phyloP scores from a whole-genome alignment of 1,284 basidiomycete species.

The Macrocystidia cucumis region DNA sequence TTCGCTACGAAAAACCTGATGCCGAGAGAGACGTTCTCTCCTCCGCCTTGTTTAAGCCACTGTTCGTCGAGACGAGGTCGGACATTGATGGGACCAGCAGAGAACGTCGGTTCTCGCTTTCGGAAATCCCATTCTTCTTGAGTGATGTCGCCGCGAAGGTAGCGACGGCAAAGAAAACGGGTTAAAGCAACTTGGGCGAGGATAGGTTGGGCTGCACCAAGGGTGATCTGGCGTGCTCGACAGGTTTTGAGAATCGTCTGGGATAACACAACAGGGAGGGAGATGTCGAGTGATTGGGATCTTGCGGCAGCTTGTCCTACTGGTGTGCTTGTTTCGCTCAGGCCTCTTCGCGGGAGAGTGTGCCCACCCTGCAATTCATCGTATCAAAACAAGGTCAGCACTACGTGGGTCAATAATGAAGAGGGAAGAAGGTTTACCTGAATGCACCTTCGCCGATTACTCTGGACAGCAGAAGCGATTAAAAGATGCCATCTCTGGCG shows the following conservation, averaged over 20 bases:
- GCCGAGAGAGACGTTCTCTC: constrained; percentile 31
- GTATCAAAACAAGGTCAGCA: too few relatives aligned
- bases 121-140: constrained; percentile 47
- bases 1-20: constrained; percentile 36
- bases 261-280: constrained; percentile 19
- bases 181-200: constrained; percentile 48
- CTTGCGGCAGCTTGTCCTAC: too few relatives aligned
- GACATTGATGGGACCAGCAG: constrained; percentile 42
- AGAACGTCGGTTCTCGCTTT: constrained; percentile 41
- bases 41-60: constrained; percentile 41
- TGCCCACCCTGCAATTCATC: constrained; percentile 58
- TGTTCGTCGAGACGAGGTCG: constrained; percentile 39
- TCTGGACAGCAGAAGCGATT: constrained; percentile 30
- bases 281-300: constrained; percentile 17
- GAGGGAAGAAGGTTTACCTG: too few relatives aligned
- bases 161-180: constrained; percentile 40
- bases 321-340: too few relatives aligned
- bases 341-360: constrained; percentile 37
- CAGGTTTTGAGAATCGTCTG: constrained; percentile 25
- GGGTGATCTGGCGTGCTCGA: constrained; percentile 33
- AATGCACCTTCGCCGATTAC: constrained; percentile 22
- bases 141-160: constrained; percentile 36
- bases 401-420: too few relatives aligned
- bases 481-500: constrained; percentile 41
- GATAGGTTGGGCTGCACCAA: constrained; percentile 42